Evolutionary conservation across 345 rosid genomes (phyloP), one percentile per base, ranked within the genome.

Genomic region (Boechera stricta): DNA sequence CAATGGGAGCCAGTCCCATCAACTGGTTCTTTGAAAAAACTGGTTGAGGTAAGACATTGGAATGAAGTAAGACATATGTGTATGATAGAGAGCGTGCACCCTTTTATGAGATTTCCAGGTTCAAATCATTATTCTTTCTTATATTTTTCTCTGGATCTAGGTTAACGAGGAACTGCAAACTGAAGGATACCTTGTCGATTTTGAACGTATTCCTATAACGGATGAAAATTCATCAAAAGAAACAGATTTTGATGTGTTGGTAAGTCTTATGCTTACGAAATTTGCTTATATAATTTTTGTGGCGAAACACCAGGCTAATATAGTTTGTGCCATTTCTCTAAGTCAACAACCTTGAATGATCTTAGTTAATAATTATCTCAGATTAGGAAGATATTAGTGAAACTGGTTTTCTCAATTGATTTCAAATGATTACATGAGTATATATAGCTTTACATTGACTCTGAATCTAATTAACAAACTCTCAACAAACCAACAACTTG

Each of bases 221-320:
- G 98, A 95, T 85, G 99, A 95, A 82, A 95, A 92, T 70, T 81
- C 99, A 74, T 97, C 99, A 32, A 90, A 92, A 85, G 98, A 95
- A 79, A 80, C 80, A 36, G 99, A 92, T 86, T 90, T 94, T 59
- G 98, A 94, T 85, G 86, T 73, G 73, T 67, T 92, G 85, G 99
- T 95, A 80, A 84, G 95, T 85, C 66, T 69, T 79, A 49, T 32
- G 45, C 47, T 49, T 21, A 21, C 21, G 21, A 21, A 21, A 21
- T 21, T 21, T 0, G 21, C 21, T 21, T 21, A 21, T 21, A 21
- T 21, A 21, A 21, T 21, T 21, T 21, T 21, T 21, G 24, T 21
- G 24, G 24, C 24, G 24, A 21, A 21, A 21, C 24, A 21, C 24
- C 24, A 21, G 24, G 24, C 24, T 21, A 21, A 21, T 21, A 21